Evolutionary conservation across 2,329 filamentous ascomycete species (phyloP), one percentile per base, ranked within the genome.

Genomic region (Cryphonectria parasitica): DNA sequence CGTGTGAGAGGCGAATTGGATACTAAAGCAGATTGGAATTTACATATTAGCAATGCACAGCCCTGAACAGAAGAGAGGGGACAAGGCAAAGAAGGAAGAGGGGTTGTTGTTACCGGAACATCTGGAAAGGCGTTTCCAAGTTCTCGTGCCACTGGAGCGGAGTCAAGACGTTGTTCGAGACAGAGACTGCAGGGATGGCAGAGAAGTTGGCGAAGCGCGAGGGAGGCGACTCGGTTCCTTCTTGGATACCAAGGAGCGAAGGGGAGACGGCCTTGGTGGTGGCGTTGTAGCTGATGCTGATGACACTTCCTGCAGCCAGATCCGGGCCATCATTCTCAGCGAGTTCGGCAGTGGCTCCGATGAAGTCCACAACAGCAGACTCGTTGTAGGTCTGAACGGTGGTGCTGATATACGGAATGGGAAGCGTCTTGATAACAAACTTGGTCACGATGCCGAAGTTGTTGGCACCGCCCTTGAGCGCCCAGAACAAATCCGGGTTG

Each of bases 1-100:
- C 0, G 80, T 79, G 4, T 80, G 76, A 64, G 80, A 78, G 1
- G 75, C 77, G 60, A 83, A 83, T 72, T 78, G 76, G 11, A 80
- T 75, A 8, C 78, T 80, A 52, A 1, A 25, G 36, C 13, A 79
- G 77, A 34, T 34, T 34, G 34, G 6, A 34, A 6, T 34, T 34
- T 80, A 77, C 61, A 81, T 79, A 79, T 25, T 25, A 58, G 28
- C 28, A 25, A 25, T 17, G n/a, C 28, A 25, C 8, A n/a, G 28
- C n/a, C 54, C 54, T 6, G 34, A 34, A 3, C 34, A 58, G n/a
- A 58, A 31, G n/a, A 11, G n/a, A 58, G n/a, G n/a, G n/a, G n/a
- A n/a, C n/a, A 58, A 31, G 13, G 28, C 28, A 11, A 10, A 0
- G 36, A 10, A 3, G 36, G 54, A 22, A 1, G n/a, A 22, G 28